These are phyloP conservation scores for Cyberlindnera americana DNA, from an alignment of 805 yeast species.

Conservation along the genomic window DNA sequence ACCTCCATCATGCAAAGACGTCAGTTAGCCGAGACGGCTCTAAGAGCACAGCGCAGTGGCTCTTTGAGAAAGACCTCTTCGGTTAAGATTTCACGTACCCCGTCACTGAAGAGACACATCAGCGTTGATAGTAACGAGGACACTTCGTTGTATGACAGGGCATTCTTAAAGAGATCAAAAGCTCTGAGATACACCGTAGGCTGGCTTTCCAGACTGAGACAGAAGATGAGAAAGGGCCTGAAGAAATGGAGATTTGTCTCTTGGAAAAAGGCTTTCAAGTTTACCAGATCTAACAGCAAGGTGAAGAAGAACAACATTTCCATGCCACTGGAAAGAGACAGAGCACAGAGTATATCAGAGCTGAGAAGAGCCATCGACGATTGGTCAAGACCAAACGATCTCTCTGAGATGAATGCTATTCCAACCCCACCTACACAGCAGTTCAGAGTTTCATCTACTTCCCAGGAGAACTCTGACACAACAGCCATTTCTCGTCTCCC, in stretches of 20 bases:
- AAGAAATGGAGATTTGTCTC: constrained; percentile 29
- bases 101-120: not conserved
- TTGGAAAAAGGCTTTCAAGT: constrained; percentile 19
- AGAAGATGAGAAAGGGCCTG: constrained; percentile 24
- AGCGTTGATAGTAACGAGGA: constrained; percentile 11
- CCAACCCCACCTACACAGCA: constrained; percentile 11
- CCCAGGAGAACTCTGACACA: not conserved
- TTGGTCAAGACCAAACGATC: constrained; percentile 12
- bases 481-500: constrained; percentile 8
- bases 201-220: constrained; percentile 30
- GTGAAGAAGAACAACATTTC: constrained; percentile 17
- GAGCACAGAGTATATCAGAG: constrained; percentile 26
- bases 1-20: constrained; percentile 11
- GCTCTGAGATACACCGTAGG: constrained; percentile 39
- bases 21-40: constrained; percentile 7
- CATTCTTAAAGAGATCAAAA: constrained; percentile 31
- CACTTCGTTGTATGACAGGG: constrained; percentile 14
- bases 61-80: not conserved
- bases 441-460: constrained; percentile 1
- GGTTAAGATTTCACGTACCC: not conserved
- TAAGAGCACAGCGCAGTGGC: constrained; percentile 3
- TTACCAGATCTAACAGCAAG: constrained; percentile 10
- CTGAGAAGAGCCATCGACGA: constrained; percentile 26
- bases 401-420: not conserved
- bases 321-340: constrained; percentile 20